Conservation (phyloP, 495 filamentous ascomycete genomes). For the Astrothelium subdiscretum region DNA sequence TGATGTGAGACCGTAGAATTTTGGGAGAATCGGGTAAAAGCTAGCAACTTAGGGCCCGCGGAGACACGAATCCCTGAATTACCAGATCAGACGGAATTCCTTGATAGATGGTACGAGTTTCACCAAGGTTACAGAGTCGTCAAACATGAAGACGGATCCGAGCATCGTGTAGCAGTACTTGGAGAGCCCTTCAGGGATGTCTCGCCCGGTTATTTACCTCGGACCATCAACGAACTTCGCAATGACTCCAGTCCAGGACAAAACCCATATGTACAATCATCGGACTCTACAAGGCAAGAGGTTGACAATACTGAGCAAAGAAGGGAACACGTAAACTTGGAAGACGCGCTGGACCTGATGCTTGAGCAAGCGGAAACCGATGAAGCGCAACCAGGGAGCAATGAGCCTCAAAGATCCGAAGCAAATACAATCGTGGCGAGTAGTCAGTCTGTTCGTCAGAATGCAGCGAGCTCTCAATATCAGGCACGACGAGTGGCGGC, state of each 20-base stretch:
- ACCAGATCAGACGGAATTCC: conserved; percentile 32
- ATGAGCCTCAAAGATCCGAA: not conserved
- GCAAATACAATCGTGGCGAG: not conserved
- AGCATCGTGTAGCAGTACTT: conserved; percentile 28
- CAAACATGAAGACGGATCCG: conserved; percentile 23
- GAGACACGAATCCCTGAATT: conserved; percentile 29
- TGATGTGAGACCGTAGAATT: conserved; percentile 26
- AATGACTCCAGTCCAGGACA: conserved; percentile 1
- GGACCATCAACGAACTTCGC: conserved; percentile 28
- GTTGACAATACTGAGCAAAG: conserved; percentile 9
- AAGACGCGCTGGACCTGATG: conserved; percentile 26
- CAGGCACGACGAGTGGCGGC: conserved; percentile 19
- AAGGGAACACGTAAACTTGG: conserved; percentile 6
- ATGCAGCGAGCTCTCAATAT: conserved; percentile 13
- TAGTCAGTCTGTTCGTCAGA: not conserved
- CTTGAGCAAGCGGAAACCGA: conserved; percentile 20
- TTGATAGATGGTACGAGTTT: conserved; percentile 33
- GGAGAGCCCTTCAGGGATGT: conserved; percentile 32
- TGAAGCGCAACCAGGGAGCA: conserved; percentile 1
- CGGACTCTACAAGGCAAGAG: conserved; percentile 5
- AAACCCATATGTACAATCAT: not conserved
- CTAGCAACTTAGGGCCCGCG: conserved; percentile 17
- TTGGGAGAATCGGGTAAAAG: conserved; percentile 30
- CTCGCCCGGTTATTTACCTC: conserved; percentile 29
- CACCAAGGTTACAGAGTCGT: conserved; percentile 31